Base-by-base conservation (phyloP, 139 green algal genomes). In the Haematococcus sp. region DNA sequence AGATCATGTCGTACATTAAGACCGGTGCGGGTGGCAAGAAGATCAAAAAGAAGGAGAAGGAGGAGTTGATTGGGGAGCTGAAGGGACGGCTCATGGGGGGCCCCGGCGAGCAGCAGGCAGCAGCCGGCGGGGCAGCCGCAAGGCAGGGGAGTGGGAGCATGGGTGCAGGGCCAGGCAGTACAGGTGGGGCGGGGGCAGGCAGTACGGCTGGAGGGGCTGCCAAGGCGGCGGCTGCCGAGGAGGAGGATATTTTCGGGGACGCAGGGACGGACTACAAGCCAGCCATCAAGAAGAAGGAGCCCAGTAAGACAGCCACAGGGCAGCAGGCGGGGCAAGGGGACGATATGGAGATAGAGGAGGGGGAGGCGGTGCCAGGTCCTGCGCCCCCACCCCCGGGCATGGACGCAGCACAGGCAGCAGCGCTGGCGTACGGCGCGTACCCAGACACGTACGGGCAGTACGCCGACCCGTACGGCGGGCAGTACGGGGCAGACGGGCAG, bases 201-300 rank as follows among this genome's bases (percentile, higher is more conserved):
- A 33, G 49, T 7, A 30, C 63, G 17, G 31, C 60, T 19, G 54
- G 27, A 13, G 33, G 40, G 2, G 74, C 58, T 23, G 76, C 55
- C 11, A 71, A 91, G 0, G 88, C n/a, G n/a, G 33, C 52, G 2
- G 74, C 58, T 23, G 76, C 55, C 11, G 74, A 91, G 0, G 88
- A 93, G n/a, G 91, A 97, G 13, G 91, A 98, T 78, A 98, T 98
- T 49, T 98, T 98, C 88, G 94, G 74, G 0, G 94, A 96, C 54
- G 94, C 85, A 11, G 94, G 93, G 20, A 93, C 74, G 0, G 93
- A 98, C 65, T 98, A 98, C 72, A 77, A 82, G 64, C 83, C 83
- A 7, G 83, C 87, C 31, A 58, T 89, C 15, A 83, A 79, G 61
- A 85, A 81, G 51, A 76, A 76, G 63, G 76, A 78, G 46, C 63